phyloP scores from a whole-genome alignment of 2,329 filamentous ascomycete species.

The Colletotrichum lini region DNA sequence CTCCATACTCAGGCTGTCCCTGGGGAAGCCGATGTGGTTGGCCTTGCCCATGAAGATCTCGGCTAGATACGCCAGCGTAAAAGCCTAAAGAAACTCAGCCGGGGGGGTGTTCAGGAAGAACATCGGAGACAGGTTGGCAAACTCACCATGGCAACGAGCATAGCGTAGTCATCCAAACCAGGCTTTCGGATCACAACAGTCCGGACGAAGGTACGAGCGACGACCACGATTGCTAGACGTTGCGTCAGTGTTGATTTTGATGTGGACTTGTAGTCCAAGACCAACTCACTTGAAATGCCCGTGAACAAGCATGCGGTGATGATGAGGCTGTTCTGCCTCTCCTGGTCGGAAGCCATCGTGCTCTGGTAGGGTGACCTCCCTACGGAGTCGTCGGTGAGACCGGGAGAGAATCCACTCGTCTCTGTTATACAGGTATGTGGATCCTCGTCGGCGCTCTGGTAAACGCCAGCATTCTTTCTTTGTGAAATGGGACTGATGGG shows the following conservation, averaged over 20 bases:
- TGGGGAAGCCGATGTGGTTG: constrained; percentile 45
- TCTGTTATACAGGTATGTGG: background rate
- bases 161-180: constrained; percentile 44
- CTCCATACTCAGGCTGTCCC: constrained; percentile 37
- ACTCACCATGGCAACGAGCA: constrained; percentile 42
- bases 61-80: constrained; percentile 41
- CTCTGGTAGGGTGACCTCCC: background rate
- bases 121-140: background rate
- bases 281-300: constrained; percentile 39
- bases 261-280: background rate
- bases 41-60: constrained; percentile 44
- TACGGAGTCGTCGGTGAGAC: background rate
- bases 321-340: constrained; percentile 44
- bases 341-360: constrained; percentile 44
- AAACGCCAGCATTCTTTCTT: background rate
- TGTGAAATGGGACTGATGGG: constrained; percentile 1
- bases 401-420: background rate
- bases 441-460: background rate
- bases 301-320: constrained; percentile 43
- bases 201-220: constrained; percentile 40
- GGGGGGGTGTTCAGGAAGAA: too few relatives aligned
- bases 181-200: constrained; percentile 42
- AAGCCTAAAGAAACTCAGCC: constrained; percentile 4
- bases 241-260: background rate
- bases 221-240: constrained; percentile 39